These are phyloP conservation scores for Xylaria acuta DNA, from an alignment of 495 filamentous ascomycete species.

Conservation along the genomic window DNA sequence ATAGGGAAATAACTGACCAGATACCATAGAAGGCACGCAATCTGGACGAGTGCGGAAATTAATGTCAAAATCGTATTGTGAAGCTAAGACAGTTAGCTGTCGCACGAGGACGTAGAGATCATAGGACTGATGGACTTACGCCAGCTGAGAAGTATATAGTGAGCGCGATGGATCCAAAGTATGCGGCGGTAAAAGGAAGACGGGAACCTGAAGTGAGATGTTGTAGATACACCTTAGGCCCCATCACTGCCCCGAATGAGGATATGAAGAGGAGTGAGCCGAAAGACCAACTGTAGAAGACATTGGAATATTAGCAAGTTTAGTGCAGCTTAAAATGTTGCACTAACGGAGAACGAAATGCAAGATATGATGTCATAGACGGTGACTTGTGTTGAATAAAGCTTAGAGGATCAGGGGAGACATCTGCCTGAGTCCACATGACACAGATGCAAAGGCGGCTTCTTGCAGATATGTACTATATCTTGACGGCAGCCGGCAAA, in stretches of 20 bases:
- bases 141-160: slow-evolving; percentile 91
- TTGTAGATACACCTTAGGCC: slow-evolving; percentile 77
- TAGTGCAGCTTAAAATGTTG: slow-evolving; percentile 27
- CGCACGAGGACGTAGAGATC: background rate
- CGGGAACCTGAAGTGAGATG: slow-evolving; percentile 86
- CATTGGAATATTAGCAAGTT: slow-evolving; percentile 26
- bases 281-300: slow-evolving; percentile 80
- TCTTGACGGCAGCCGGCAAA: slow-evolving; percentile 22
- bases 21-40: slow-evolving; percentile 88
- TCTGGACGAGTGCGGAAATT: slow-evolving; percentile 79
- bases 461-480: slow-evolving; percentile 37
- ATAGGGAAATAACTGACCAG: slow-evolving; percentile 98
- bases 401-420: slow-evolving; percentile 30
- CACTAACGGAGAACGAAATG: background rate
- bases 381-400: slow-evolving; percentile 32
- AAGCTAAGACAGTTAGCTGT: slow-evolving; percentile 61
- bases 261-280: slow-evolving; percentile 88
- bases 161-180: slow-evolving; percentile 91
- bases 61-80: slow-evolving; percentile 82
- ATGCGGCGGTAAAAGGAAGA: slow-evolving; percentile 93
- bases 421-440: slow-evolving; percentile 38
- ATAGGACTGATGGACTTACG: slow-evolving; percentile 63
- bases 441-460: slow-evolving; percentile 40
- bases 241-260: slow-evolving; percentile 95
- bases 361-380: slow-evolving; percentile 16